Percentiles rank a stretch among this genome's conserved stretches.
Conservation (phyloP, 306 rosid species). For the Vachellia collinsii region DNA sequence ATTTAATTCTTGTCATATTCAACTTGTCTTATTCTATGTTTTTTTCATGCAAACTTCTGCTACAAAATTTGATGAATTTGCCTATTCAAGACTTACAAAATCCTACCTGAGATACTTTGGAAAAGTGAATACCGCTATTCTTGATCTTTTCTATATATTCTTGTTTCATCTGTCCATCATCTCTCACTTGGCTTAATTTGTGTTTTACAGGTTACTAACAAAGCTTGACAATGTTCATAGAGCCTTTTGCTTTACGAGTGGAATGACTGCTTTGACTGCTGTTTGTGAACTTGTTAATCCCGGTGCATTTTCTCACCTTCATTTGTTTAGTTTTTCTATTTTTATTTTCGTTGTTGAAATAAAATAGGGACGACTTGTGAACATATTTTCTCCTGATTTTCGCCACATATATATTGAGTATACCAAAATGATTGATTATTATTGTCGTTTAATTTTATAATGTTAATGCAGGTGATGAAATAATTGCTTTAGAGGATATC, state of each 20-base stretch:
- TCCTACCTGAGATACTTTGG: constrained; percentile 63
- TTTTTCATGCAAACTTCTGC: constrained; percentile 56
- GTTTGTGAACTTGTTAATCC: constrained; percentile 55
- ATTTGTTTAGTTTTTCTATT: too few relatives aligned
- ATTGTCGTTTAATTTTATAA: constrained; percentile 29
- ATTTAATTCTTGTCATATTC: neutral
- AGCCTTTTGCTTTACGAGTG: constrained; percentile 66
- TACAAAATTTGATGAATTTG: constrained; percentile 56
- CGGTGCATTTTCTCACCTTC: constrained; percentile 38
- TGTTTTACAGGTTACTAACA: constrained; percentile 51
- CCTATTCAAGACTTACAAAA: constrained; percentile 65
- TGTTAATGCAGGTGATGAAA: constrained; percentile 74
- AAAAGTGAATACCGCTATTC: constrained; percentile 36
- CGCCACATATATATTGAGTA: constrained; percentile 2
- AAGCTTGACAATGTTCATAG: constrained; percentile 63
- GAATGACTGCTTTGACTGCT: constrained; percentile 71
- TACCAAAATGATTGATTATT: constrained; percentile 12
- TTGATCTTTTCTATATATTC: neutral
- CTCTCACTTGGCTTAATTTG: constrained; percentile 5
- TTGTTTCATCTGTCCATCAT: constrained; percentile 15
- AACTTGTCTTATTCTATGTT: neutral
- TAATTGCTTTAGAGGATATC: constrained; percentile 85
- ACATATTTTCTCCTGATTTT: neutral
- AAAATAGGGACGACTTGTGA: too few relatives aligned
- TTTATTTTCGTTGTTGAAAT: too few relatives aligned